Base-by-base conservation (phyloP, 768 basidiomycete genomes). In the Heimioporus sp. region DNA sequence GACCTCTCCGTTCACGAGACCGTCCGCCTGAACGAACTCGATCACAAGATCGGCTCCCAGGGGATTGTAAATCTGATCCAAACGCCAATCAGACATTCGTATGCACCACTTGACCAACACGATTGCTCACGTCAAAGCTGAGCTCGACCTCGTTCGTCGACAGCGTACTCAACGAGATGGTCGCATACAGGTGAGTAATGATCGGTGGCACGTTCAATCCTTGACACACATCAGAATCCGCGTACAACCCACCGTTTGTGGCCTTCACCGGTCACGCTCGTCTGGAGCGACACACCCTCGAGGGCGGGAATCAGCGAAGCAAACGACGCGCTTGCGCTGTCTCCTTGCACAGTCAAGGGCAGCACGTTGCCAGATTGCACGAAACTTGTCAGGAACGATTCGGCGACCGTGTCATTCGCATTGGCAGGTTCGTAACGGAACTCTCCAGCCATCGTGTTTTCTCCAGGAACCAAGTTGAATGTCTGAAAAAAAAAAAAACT, bases 371-470 rank as follows among this genome's bases (percentile, higher is more conserved):
- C 73, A 0, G 75, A 77, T 64, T 82, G 81, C 39, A 89, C 74
- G 66, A 86, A 88, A 32, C 72, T 62, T 10, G 78, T 73, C 54
- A 87, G 63, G 73, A 89, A 88, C 24, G 68, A 65, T 73, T 85
- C 62, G 4, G 87, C 86, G 20, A 73, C 67, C 5, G 86, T 86
- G 59, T 88, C 79, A 56, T 87, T 86, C 10, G 82, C 77, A 64
- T 87, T 65, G 10, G 74, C 73, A 1, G 87, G 86, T 56, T 76
- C 71, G 58, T 90, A 90, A 53, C 78, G 84, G 73, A 90, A 88
- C 60, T 87, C 83, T 3, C 83, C 73, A 0, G 72, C 46, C 20
- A 82, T 60, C 2, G 58, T 61, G 55, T 87, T 85, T 40, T 72
- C 61, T 40, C 85, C 86, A 4, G 86, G 85, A 17, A 74, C 66